These are phyloP conservation scores for Bisporella sp. DNA, from an alignment of 2,329 filamentous ascomycete genomes.

Conservation along the genomic window DNA sequence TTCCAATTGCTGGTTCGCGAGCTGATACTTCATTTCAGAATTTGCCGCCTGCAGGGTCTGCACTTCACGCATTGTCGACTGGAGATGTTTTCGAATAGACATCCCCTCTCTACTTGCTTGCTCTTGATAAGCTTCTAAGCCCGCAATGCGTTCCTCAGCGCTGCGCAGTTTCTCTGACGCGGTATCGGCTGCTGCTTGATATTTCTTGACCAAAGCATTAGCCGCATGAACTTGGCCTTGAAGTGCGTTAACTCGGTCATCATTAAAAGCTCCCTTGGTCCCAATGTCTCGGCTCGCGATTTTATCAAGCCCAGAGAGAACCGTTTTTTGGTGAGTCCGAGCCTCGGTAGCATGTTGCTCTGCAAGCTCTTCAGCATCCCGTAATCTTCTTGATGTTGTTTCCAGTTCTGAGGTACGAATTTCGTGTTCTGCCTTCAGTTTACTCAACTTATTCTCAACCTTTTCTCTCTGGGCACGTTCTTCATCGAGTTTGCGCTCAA, in stretches of 20 bases:
- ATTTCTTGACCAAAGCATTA: slow-evolving; percentile 75
- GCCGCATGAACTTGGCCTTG: slow-evolving; percentile 75
- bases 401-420: slow-evolving; percentile 72
- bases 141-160: slow-evolving; percentile 94
- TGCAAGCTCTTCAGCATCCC: slow-evolving; percentile 80
- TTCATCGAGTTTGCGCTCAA: slow-evolving; percentile 78
- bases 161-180: slow-evolving; percentile 84
- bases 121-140: slow-evolving; percentile 93
- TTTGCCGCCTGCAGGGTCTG: slow-evolving; percentile 77
- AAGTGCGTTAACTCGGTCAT: slow-evolving; percentile 65
- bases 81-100: slow-evolving; percentile 81
- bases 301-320: slow-evolving; percentile 76
- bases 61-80: slow-evolving; percentile 74
- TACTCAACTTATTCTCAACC: slow-evolving; percentile 68
- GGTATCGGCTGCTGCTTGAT: slow-evolving; percentile 79
- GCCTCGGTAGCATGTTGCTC: slow-evolving; percentile 86
- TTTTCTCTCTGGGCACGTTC: slow-evolving; percentile 70
- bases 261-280: slow-evolving; percentile 40
- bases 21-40: slow-evolving; percentile 71
- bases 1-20: slow-evolving; percentile 83
- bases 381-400: slow-evolving; percentile 63
- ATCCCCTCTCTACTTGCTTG: slow-evolving; percentile 92
- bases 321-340: slow-evolving; percentile 72
- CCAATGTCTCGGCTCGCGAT: slow-evolving; percentile 49
- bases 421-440: slow-evolving; percentile 78